Base-by-base conservation (phyloP, 1,139 yeast genomes). In the Insectozyma bohioensis region DNA sequence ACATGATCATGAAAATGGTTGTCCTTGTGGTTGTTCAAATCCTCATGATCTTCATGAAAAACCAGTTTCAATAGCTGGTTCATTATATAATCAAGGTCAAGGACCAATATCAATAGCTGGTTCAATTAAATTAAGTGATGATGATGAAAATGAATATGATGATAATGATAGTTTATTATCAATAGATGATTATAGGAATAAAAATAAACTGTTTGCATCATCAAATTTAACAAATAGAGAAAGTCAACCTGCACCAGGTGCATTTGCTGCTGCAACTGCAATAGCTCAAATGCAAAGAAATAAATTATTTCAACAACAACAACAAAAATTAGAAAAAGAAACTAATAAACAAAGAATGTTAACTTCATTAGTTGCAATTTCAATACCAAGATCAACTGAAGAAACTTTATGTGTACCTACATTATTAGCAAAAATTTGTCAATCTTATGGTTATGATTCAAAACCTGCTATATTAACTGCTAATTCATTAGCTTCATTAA, bases 401-500 rank as follows among this genome's bases (percentile, higher is more conserved):
- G 94, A 83, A 49, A 82, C 87, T 0, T 59, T 83, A 29, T 80
- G 81, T 46, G 77, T 81, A 20, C 90, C 94, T 0, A 78, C 85
- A 2, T 58, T 83, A 33, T 60, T 83, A 37, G 85, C 87, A 7
- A 72, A 78, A 33, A 68, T 83, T 27, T 80, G 87, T 40, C 79
- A 79, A 44, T 75, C 69, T 2, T 82, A 78, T 53, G 92, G 92
- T 0, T 80, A 79, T 49, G 74, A 77, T 33, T 79, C 87, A 0
- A 78, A 75, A 42, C 80, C 85, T 1, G 79, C 87, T 6, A 65
- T 78, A 9, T 60, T 80, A 34, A 77, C 90, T 0, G 87, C 88
- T 1, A 75, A 80, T 38, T 71, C 87, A 0, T 66, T 83, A 28
- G 87, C 90, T 0, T 69, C 85, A 4, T 58, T 83, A 30, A 83